phyloP scores from a whole-genome alignment of 2,329 filamentous ascomycete genomes.

The Xylaria sp. region DNA sequence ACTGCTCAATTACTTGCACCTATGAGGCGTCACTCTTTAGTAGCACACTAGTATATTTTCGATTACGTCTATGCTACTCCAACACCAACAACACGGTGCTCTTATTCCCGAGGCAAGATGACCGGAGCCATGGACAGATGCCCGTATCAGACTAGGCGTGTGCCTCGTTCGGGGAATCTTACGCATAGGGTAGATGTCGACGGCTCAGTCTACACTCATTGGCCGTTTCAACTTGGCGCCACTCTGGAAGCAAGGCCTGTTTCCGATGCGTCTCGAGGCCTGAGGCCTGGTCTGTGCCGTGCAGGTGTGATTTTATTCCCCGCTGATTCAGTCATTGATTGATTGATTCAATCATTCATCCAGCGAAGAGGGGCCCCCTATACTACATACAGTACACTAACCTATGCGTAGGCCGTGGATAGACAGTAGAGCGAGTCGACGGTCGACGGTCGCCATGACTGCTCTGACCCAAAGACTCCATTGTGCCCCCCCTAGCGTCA shows the following conservation, averaged over 20 bases:
- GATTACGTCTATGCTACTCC: not conserved
- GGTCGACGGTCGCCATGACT: not conserved
- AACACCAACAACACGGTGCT: not conserved
- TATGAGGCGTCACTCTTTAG: not conserved
- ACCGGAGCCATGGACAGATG: not conserved
- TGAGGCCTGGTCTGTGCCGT: constrained; percentile 21
- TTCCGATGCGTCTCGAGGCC: constrained; percentile 25
- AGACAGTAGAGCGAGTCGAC: no score
- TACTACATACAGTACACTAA: no score
- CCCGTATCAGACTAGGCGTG: not conserved
- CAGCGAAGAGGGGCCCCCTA: not conserved
- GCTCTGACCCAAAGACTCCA: not conserved
- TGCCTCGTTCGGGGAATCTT: not conserved
- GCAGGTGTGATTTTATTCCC: constrained; percentile 7
- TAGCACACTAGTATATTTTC: not conserved
- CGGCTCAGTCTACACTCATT: not conserved
- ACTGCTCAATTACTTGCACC: not conserved
- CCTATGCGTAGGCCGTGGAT: no score
- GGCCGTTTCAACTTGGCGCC: not conserved
- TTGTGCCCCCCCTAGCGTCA: not conserved
- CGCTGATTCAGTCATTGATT: not conserved
- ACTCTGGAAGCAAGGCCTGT: constrained; percentile 11
- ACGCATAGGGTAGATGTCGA: not conserved
- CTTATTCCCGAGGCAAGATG: not conserved
- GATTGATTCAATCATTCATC: not conserved